A percentile compares a stretch with the other conserved stretches of the same genome.
phyloP scores from a whole-genome alignment of 495 filamentous ascomycete species.

The Tuber melanosporum region DNA sequence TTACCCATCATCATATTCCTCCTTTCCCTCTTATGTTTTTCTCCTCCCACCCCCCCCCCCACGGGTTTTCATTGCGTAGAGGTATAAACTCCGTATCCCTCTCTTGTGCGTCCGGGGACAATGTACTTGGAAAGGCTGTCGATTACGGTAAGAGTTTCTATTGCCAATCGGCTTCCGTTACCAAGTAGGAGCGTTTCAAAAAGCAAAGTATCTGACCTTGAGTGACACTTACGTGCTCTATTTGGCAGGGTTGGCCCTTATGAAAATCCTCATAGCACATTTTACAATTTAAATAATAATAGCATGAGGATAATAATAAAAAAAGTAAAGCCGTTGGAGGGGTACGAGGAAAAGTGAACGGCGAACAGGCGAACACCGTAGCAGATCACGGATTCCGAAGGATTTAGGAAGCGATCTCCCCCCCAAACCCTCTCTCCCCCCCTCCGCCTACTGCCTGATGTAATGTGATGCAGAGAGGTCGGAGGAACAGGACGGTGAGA shows the following conservation, averaged over 20 bases:
- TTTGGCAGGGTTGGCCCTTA: conserved; percentile 16
- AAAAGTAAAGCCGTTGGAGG: conserved; percentile 30
- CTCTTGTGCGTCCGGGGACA: background rate
- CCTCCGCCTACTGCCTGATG: conserved; percentile 21
- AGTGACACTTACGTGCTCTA: conserved; percentile 25
- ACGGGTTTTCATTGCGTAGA: background rate
- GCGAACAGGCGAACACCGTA: background rate
- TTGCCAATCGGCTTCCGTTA: conserved; percentile 34
- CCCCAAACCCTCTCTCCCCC: conserved; percentile 16
- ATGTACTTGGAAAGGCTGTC: conserved; percentile 27
- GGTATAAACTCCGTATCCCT: background rate
- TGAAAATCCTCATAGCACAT: background rate
- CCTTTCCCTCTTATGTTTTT: conserved; percentile 14
- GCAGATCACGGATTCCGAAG: background rate
- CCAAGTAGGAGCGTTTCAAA: conserved; percentile 33
- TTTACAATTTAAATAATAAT: background rate
- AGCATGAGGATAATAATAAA: conserved; percentile 20
- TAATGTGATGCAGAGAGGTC: conserved; percentile 28
- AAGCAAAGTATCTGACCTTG: conserved; percentile 34
- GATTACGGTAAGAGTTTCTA: conserved; percentile 27
- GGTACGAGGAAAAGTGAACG: conserved; percentile 5
- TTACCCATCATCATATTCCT: background rate
- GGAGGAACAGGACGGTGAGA: conserved; percentile 6
- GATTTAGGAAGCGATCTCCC: conserved; percentile 27
- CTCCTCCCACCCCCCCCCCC: background rate